Evolutionary conservation across 441 rosid species (phyloP), one percentile per base, ranked within the genome.

Genomic region (Geranium incanum): DNA sequence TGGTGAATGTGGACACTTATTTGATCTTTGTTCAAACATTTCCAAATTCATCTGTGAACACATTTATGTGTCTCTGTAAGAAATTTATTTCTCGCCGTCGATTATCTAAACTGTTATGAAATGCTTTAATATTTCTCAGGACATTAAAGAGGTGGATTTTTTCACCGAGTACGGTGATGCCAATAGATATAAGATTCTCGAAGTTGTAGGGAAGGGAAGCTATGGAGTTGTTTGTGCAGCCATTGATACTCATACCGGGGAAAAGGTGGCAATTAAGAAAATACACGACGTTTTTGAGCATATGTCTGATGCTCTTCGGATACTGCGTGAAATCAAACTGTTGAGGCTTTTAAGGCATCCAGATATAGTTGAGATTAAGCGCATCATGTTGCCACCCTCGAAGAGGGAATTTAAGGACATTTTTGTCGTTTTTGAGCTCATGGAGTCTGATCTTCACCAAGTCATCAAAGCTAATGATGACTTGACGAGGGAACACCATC

Each of bases 391-490:
- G 69, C 99, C 97, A 0, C 95, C 97, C n/a, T 90, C 99, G 0
- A 90, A 87, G 74, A 85, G 97, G 81, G 99, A 95, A 77, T 95
- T 95, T 68, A 88, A 77, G 82, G 99, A 95, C 72, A 92, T 95
- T 19, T 95, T 81, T 85, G 97, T 95, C 59, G 98, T 95, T 72
- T 92, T 95, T 81, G 98, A 95, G 89, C 92, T 95, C 67, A 92
- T 95, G 99, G 99, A 95, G 78, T 95, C 99, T 6, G 99, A 95
- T 79, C 92, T 95, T 71, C 99, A 95, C 70, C 99, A 95, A 78
- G 99, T 95, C 75, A 92, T 95, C 78, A 95, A 95, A 82, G 98
- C 99, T 68, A 95, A 92, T 74, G 97, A 92, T 77, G 99, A 95
- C 62, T 86, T 95, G 83, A 95, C 97, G 0, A 84, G 81, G 21